phyloP scores from a whole-genome alignment of 495 filamentous ascomycete species.

The Chaetomium fimeti region DNA sequence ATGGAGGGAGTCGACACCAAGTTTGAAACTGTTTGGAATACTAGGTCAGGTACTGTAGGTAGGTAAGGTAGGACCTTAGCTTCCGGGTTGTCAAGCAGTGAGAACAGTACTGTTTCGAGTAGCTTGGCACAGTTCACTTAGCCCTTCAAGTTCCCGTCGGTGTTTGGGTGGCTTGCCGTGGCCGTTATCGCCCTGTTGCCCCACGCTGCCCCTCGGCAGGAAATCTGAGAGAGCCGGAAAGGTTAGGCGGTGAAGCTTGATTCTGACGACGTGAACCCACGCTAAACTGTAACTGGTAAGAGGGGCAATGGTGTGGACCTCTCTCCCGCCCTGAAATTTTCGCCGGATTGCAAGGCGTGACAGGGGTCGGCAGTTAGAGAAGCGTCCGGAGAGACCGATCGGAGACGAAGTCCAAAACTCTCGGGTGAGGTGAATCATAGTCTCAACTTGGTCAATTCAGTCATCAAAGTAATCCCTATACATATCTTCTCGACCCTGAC shows the following conservation, averaged over 20 bases:
- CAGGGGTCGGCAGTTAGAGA: not conserved
- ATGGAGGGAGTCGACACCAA: not conserved
- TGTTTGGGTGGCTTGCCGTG: not conserved
- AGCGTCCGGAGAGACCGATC: conserved; percentile 21
- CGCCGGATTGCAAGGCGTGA: conserved; percentile 7
- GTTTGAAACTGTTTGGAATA: not conserved
- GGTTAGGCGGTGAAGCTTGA: conserved; percentile 31
- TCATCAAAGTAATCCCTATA: not conserved
- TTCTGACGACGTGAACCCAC: conserved; percentile 20
- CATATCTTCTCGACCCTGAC: not conserved
- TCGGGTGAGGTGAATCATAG: conserved; percentile 13
- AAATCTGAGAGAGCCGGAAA: conserved; percentile 18
- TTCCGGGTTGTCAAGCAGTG: too few relatives aligned
- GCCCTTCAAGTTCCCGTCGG: too few relatives aligned
- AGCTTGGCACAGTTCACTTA: not conserved
- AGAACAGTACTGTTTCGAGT: not conserved
- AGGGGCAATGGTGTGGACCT: conserved; percentile 24
- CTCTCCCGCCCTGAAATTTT: conserved; percentile 19
- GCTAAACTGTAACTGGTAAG: conserved; percentile 33
- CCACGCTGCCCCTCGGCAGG: conserved; percentile 36
- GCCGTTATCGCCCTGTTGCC: conserved; percentile 29
- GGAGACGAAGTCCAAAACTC: conserved; percentile 25
- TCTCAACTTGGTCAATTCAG: not conserved
- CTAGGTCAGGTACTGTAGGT: too few relatives aligned
- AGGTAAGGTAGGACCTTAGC: too few relatives aligned